Evolutionary conservation across 2,329 filamentous ascomycete species (phyloP), one percentile per base, ranked within the genome.

Genomic region (Calonectria pauciramosa): DNA sequence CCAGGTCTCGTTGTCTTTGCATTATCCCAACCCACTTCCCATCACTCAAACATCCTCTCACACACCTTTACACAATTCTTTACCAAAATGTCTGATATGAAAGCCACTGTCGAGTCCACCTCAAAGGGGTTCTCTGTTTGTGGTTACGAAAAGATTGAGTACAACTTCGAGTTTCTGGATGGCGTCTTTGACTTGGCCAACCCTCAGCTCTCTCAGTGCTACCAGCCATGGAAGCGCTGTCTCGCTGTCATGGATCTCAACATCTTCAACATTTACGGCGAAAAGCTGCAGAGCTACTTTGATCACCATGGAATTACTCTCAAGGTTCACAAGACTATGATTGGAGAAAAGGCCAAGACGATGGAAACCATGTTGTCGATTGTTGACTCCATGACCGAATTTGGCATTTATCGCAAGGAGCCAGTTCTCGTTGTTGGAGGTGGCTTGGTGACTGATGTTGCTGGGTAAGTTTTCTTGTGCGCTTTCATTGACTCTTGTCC

Each of bases 111-210:
- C 77, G 85, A 87, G 75, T 90, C 93, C 85, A 94, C 91, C 75
- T 85, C 88, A 79, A 87, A 88, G 74, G 93, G 93, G 47, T 94
- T 94, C 85, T 91, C 93, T 77, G 93, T 94, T 75, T 91, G 92
- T 78, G 93, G 93, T 30, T 94, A 94, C 79, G 93, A 95, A 87
- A 94, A 94, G 88, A 94, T 94, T 81, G 91, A 93, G 81, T 94
- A 94, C 82, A 92, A 94, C 84, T 95, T 95, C 83, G 91, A 91
- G 70, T 94, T 95, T 84, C 89, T 94, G 60, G 93, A 95, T 78
- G 91, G 90, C 63, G 89, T 95, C 71, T 94, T 95, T 84, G 86
- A 93, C 81, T 80, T 87, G 52, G 80, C 87, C 76, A 93, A 94
- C 80, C 79, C 86, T 20, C 89, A 94, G 78, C 88, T 95, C 13